A percentile compares a stretch with the other conserved stretches of the same genome.
Conservation (phyloP, 2,329 filamentous ascomycete species). For the Bimuria novae-zelandiae region DNA sequence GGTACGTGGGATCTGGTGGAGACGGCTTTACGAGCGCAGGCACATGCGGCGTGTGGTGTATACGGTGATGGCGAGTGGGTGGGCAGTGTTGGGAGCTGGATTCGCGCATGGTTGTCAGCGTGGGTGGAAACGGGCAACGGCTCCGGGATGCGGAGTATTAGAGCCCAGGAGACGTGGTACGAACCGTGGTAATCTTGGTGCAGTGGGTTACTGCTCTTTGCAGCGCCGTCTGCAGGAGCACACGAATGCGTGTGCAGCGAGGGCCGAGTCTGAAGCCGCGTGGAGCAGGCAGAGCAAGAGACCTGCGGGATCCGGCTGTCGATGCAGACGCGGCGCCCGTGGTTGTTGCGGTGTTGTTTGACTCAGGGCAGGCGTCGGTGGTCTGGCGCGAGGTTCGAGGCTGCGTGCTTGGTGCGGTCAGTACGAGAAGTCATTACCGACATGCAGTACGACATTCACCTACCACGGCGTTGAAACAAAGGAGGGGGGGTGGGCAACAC, state of each 20-base stretch:
- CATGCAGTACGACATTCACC: conserved; percentile 42
- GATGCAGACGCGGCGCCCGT: conserved; percentile 22
- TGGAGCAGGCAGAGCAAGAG: conserved; percentile 22
- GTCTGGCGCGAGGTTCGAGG: conserved; percentile 16
- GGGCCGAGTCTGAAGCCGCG: conserved; percentile 27
- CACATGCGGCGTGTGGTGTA: conserved; percentile 33
- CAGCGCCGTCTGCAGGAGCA: conserved; percentile 36
- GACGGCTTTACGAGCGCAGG: conserved; percentile 26
- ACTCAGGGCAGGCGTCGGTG: conserved; percentile 12
- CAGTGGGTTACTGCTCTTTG: conserved; percentile 31
- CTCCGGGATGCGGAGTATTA: conserved; percentile 23
- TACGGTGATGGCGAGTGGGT: conserved; percentile 16
- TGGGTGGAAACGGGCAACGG: conserved; percentile 13
- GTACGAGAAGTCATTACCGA: conserved; percentile 37
- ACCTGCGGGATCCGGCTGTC: conserved; percentile 28
- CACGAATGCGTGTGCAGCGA: conserved; percentile 34
- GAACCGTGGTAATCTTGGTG: conserved; percentile 36
- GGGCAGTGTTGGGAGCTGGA: conserved; percentile 27
- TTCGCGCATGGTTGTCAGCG: conserved; percentile 42
- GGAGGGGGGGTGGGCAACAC: conserved; percentile 33
- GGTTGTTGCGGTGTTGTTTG: no score
- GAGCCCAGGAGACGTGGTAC: conserved; percentile 35
- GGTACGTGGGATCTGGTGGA: conserved; percentile 23
- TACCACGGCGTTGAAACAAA: conserved; percentile 40
- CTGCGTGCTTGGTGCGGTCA: conserved; percentile 35